phyloP scores from a whole-genome alignment of 768 basidiomycete species.

The Tephrocybe sp. region DNA sequence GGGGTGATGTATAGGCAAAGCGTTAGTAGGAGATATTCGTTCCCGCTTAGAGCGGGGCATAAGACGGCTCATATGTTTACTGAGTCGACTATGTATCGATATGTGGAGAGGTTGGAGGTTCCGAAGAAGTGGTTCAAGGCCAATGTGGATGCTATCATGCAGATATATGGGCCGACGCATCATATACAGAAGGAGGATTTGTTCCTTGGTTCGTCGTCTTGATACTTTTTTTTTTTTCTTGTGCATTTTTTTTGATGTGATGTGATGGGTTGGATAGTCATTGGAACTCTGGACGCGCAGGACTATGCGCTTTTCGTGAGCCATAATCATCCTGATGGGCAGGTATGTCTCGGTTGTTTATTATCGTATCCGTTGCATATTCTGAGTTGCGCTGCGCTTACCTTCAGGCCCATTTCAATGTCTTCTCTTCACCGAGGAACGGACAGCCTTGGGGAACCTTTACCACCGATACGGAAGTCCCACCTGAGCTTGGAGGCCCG shows the following conservation, averaged over 20 bases:
- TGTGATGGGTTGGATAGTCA: slow-evolving; percentile 32
- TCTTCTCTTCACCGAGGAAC: slow-evolving; percentile 47
- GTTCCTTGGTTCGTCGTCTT: slow-evolving; percentile 41
- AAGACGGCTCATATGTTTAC: slow-evolving; percentile 65
- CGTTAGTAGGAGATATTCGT: slow-evolving; percentile 51
- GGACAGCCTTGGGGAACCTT: slow-evolving; percentile 77
- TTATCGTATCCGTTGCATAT: background rate
- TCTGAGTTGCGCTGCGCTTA: background rate
- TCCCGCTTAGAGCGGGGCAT: slow-evolving; percentile 61
- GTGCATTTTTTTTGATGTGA: background rate
- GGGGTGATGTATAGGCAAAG: slow-evolving; percentile 31
- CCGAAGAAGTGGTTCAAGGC: slow-evolving; percentile 73
- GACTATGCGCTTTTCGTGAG: slow-evolving; percentile 78
- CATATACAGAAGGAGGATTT: slow-evolving; percentile 58
- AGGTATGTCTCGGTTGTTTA: slow-evolving; percentile 32
- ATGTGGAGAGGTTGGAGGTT: slow-evolving; percentile 58
- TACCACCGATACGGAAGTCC: slow-evolving; percentile 49
- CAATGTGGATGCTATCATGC: slow-evolving; percentile 62
- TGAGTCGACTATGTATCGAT: slow-evolving; percentile 68
- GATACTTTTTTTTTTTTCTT: too few relatives aligned
- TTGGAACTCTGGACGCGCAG: slow-evolving; percentile 67
- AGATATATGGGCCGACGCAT: slow-evolving; percentile 46
- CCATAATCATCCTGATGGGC: slow-evolving; percentile 62
- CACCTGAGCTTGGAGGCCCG: slow-evolving; percentile 41
- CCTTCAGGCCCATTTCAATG: slow-evolving; percentile 64